Percentiles rank a stretch among this genome's conserved stretches.
phyloP scores from a whole-genome alignment of 1,284 basidiomycete species.

The Apiotrichum akiyoshidainum region DNA sequence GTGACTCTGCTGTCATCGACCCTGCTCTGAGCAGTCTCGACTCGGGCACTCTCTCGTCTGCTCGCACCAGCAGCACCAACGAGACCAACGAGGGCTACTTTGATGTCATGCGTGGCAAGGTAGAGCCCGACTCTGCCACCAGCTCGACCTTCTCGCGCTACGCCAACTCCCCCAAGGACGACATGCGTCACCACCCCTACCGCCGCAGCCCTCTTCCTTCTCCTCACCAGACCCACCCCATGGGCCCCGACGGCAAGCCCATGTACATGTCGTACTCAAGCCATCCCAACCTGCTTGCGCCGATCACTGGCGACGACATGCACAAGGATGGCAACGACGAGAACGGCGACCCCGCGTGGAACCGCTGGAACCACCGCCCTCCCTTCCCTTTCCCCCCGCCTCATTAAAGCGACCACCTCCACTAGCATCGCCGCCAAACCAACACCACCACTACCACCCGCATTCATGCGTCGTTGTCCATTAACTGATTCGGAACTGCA shows the following conservation, averaged over 20 bases:
- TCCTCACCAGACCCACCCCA: slow-evolving; percentile 16
- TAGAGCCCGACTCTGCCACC: slow-evolving; percentile 20
- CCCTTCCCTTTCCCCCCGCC: slow-evolving; percentile 4
- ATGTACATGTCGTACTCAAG: slow-evolving; percentile 38
- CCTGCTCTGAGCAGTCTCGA: slow-evolving; percentile 13
- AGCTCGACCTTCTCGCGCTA: slow-evolving; percentile 34
- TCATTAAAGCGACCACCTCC: background rate
- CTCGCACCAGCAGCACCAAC: slow-evolving; percentile 2
- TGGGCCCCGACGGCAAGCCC: slow-evolving; percentile 35
- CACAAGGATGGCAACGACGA: slow-evolving; percentile 14
- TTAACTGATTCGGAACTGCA: background rate
- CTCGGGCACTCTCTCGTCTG: slow-evolving; percentile 4
- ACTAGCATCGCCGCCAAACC: background rate
- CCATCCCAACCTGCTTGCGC: slow-evolving; percentile 7
- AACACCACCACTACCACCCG: background rate
- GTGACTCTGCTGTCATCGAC: slow-evolving; percentile 22
- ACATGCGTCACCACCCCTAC: slow-evolving; percentile 34
- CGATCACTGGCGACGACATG: slow-evolving; percentile 12
- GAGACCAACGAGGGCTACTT: slow-evolving; percentile 17
- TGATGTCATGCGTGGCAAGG: slow-evolving; percentile 16
- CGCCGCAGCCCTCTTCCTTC: slow-evolving; percentile 27
- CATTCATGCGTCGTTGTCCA: background rate
- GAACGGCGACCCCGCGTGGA: slow-evolving; percentile 1
- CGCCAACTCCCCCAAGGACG: slow-evolving; percentile 23
- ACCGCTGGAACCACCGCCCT: slow-evolving; percentile 8